Evolutionary conservation across 352 stramenopile genomes (phyloP).

Genomic region (Pythium biforme): DNA sequence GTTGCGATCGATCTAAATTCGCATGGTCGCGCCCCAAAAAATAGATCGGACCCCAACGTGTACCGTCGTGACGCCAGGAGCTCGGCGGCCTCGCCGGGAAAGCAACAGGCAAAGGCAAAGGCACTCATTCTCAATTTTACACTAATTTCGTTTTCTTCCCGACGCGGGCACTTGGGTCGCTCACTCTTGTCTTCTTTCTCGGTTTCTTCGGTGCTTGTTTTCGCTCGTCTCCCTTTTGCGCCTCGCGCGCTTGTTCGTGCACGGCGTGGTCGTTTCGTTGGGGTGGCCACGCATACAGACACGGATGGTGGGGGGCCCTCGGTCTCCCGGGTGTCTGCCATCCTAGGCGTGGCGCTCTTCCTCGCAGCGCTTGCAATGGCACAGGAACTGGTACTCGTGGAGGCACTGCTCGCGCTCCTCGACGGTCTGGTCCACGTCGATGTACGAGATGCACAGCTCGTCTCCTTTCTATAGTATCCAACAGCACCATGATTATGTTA

Average conservation of each 20-base stretch:
- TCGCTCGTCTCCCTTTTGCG: too few relatives aligned
- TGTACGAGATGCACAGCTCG: constrained; percentile 96
- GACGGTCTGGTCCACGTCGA: constrained; percentile 84
- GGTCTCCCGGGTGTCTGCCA: too few relatives aligned
- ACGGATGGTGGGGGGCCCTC: too few relatives aligned
- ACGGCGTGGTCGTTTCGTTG: too few relatives aligned
- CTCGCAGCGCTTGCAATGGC: constrained; percentile 61
- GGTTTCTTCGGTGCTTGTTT: not conserved
- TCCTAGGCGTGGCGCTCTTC: constrained; percentile 63
- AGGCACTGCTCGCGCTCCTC: constrained; percentile 79
- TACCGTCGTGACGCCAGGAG: too few relatives aligned
- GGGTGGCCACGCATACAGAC: not conserved
- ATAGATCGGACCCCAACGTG: not conserved
- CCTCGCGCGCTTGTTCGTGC: too few relatives aligned
- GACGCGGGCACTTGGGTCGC: not conserved
- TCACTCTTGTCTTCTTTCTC: not conserved
- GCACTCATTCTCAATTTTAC: constrained; percentile 6
- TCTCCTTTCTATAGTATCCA: constrained; percentile 67
- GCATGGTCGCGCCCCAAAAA: too few relatives aligned
- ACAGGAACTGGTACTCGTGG: constrained; percentile 81
- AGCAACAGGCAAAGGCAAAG: not conserved
- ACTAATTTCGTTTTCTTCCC: not conserved
- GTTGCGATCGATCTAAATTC: too few relatives aligned
- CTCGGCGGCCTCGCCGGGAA: too few relatives aligned
- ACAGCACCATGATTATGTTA: not conserved